Conservation (phyloP, 345 rosid genomes). For the Mangifera indica region DNA sequence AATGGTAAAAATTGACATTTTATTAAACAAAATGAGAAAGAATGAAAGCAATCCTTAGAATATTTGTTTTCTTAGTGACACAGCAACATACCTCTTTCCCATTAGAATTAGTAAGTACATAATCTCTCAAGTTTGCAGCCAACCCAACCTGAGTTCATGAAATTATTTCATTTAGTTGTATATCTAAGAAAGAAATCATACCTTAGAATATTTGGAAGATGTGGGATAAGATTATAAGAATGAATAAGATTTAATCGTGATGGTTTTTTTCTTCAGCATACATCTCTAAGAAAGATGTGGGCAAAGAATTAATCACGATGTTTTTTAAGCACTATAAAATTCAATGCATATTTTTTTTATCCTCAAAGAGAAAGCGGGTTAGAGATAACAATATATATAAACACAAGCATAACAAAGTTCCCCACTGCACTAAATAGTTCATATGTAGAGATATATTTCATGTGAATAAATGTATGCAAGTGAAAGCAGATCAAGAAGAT, state of each 20-base stretch:
- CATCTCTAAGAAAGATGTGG: no score
- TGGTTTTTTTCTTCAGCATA: no score
- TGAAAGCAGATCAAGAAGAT: neutral
- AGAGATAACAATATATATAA: neutral
- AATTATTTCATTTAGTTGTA: conserved; percentile 12
- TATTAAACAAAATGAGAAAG: no score
- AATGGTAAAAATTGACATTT: no score
- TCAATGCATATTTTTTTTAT: neutral
- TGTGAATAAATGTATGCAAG: no score
- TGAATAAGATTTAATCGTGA: neutral
- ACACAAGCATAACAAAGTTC: no score
- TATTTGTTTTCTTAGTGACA: conserved; percentile 9
- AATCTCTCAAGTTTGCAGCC: conserved; percentile 87
- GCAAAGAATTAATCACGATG: no score
- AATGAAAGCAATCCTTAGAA: no score
- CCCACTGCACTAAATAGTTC: no score
- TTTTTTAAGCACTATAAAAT: neutral
- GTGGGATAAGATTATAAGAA: neutral
- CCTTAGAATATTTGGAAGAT: neutral
- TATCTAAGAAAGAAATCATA: conserved; percentile 12
- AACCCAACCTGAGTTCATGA: conserved; percentile 57
- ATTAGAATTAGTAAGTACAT: conserved; percentile 53
- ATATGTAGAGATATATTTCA: no score
- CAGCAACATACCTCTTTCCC: conserved; percentile 59
- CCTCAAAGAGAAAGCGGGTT: neutral